These are phyloP conservation scores for Schwanniomyces etchellsii DNA, from an alignment of 1,139 yeast genomes.

Conservation along the genomic window DNA sequence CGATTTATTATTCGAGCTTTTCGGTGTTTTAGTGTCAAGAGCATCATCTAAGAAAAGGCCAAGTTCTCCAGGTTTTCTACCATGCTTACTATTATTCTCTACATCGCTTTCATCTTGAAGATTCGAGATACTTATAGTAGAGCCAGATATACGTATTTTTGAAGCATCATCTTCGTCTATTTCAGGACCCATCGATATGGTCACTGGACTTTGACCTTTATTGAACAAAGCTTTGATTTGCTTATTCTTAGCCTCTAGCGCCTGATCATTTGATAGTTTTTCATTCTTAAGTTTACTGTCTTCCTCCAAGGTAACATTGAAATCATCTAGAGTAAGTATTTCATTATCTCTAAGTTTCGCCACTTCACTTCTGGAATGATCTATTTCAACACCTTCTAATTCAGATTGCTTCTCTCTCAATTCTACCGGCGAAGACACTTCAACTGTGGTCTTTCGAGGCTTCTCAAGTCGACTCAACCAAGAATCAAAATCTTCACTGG, in stretches of 20 bases:
- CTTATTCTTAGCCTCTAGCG: conserved; percentile 3
- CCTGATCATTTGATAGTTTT: conserved; percentile 25
- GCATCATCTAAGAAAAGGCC: neutral
- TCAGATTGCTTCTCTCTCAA: neutral
- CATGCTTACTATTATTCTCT: too few species aligned
- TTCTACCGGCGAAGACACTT: neutral
- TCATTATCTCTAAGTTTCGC: conserved; percentile 37
- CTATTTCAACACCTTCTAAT: conserved; percentile 27
- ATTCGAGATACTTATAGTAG: conserved; percentile 7
- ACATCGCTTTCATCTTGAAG: neutral
- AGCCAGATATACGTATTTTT: conserved; percentile 8
- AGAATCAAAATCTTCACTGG: conserved; percentile 12
- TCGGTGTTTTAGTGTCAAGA: neutral
- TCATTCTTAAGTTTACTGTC: conserved; percentile 42
- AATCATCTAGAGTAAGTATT: conserved; percentile 63
- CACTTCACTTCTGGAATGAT: conserved; percentile 41
- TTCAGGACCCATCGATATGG: conserved; percentile 8
- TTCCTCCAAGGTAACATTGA: conserved; percentile 44
- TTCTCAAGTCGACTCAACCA: conserved; percentile 4
- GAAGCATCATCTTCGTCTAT: conserved; percentile 12
- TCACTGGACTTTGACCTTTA: conserved; percentile 18
- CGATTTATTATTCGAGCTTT: conserved; percentile 5
- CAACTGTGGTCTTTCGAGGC: conserved; percentile 3
- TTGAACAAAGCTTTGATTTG: neutral
- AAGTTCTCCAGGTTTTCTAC: neutral